These are phyloP conservation scores for Prosopis cineraria DNA, from an alignment of 306 rosid species.

Conservation along the genomic window DNA sequence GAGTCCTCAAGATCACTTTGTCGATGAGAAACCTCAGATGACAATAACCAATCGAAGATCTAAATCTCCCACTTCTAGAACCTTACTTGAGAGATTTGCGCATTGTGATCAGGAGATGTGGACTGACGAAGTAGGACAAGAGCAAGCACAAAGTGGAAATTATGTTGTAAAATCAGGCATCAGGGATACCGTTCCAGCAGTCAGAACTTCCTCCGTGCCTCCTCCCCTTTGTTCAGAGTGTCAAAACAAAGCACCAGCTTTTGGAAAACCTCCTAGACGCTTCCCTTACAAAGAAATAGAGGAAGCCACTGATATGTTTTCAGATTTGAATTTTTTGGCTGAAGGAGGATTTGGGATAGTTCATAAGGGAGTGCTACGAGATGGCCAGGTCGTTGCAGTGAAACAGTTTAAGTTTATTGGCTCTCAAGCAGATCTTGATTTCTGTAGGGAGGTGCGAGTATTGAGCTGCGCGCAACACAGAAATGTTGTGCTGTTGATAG, in stretches of 20 bases:
- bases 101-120: constrained; percentile 46
- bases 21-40: constrained; percentile 47
- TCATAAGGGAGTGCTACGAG: constrained; percentile 75
- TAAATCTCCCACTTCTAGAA: constrained; percentile 58
- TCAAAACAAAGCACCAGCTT: constrained; percentile 81
- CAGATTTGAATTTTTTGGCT: constrained; percentile 69
- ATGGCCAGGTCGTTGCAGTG: constrained; percentile 93
- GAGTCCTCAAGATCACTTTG: constrained; percentile 60
- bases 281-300: constrained; percentile 73
- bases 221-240: constrained; percentile 92
- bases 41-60: constrained; percentile 36
- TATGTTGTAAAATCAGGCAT: constrained; percentile 48
- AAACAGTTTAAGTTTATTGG: constrained; percentile 86
- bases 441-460: constrained; percentile 85
- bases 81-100: constrained; percentile 46
- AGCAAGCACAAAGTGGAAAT: constrained; percentile 48
- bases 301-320: constrained; percentile 80
- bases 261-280: constrained; percentile 93
- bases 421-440: constrained; percentile 82
- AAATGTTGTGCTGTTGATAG: constrained; percentile 86
- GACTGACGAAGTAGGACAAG: constrained; percentile 33
- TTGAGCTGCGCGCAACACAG: constrained; percentile 99
- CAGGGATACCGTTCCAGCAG: constrained; percentile 68
- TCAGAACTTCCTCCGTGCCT: constrained; percentile 70
- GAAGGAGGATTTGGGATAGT: constrained; percentile 90